Evolutionary conservation across 1,284 basidiomycete genomes (phyloP).

Genomic region (Puccinia novopanici): DNA sequence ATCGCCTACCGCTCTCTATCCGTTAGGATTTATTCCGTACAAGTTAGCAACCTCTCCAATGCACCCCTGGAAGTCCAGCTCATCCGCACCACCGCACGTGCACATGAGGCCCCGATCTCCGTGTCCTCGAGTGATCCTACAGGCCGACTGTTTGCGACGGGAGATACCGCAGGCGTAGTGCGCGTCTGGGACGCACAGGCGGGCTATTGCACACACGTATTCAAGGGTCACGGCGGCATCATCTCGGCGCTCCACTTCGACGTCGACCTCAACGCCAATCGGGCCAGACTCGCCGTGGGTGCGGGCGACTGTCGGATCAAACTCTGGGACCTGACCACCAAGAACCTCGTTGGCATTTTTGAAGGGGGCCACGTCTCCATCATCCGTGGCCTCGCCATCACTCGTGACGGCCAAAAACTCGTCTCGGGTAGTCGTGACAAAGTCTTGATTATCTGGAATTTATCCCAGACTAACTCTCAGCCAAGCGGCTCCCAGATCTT

Average conservation of each 20-base stretch:
- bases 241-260: constrained; percentile 85
- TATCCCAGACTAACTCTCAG: constrained; percentile 61
- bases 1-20: constrained; percentile 62
- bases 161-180: constrained; percentile 90
- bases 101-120: constrained; percentile 90
- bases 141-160: constrained; percentile 86
- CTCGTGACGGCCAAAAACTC: constrained; percentile 79
- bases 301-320: constrained; percentile 75
- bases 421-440: constrained; percentile 86
- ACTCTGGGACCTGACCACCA: constrained; percentile 78
- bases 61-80: constrained; percentile 10
- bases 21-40: constrained; percentile 63
- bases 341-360: constrained; percentile 66
- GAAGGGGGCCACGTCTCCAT: constrained; percentile 84
- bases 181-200: constrained; percentile 92
- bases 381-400: constrained; percentile 80
- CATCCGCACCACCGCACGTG: constrained; percentile 63
- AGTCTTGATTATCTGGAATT: constrained; percentile 85
- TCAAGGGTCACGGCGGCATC: constrained; percentile 94
- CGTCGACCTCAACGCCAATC: constrained; percentile 52
- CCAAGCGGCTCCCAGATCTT: constrained; percentile 64
- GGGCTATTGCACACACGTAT: constrained; percentile 89
- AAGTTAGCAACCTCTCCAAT: constrained; percentile 53
- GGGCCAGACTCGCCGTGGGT: constrained; percentile 52
- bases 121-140: constrained; percentile 82